Conservation (phyloP, 2,329 filamentous ascomycete genomes). For the Xylaria arbuscula region DNA sequence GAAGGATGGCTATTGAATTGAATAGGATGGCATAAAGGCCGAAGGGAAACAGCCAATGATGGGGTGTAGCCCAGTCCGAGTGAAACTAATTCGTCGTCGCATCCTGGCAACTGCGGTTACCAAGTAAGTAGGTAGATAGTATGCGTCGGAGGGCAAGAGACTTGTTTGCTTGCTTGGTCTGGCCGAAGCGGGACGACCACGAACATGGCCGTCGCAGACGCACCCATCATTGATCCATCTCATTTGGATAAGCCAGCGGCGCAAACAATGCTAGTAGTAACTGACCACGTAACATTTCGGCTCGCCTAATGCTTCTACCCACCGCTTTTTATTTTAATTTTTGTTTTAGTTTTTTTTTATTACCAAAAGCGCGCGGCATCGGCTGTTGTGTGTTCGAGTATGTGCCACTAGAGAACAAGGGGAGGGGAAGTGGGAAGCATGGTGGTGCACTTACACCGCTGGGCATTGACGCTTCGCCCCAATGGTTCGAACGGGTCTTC, state of each 20-base stretch:
- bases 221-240: conserved; percentile 1
- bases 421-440: conserved; percentile 40
- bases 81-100: conserved; percentile 5
- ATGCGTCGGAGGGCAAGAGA: too few species aligned
- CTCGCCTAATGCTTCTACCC: conserved; percentile 14
- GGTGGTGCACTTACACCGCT: conserved; percentile 43
- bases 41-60: conserved; percentile 16
- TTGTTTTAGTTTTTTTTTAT: not conserved
- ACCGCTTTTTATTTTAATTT: not conserved
- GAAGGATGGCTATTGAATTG: not conserved
- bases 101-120: conserved; percentile 2
- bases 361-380: conserved; percentile 1
- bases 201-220: conserved; percentile 5
- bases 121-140: too few species aligned
- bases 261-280: conserved; percentile 17
- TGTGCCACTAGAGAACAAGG: conserved; percentile 37
- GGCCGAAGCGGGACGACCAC: not conserved
- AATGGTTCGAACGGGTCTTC: not conserved
- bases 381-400: conserved; percentile 23
- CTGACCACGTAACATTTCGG: conserved; percentile 27
- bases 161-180: conserved; percentile 1
- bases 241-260: conserved; percentile 6
- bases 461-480: conserved; percentile 4
- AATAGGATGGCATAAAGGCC: conserved; percentile 7
- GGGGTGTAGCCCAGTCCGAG: not conserved